These are phyloP conservation scores for Cinchona pubescens DNA, from an alignment of 257 asterid genomes.

Conservation along the genomic window DNA sequence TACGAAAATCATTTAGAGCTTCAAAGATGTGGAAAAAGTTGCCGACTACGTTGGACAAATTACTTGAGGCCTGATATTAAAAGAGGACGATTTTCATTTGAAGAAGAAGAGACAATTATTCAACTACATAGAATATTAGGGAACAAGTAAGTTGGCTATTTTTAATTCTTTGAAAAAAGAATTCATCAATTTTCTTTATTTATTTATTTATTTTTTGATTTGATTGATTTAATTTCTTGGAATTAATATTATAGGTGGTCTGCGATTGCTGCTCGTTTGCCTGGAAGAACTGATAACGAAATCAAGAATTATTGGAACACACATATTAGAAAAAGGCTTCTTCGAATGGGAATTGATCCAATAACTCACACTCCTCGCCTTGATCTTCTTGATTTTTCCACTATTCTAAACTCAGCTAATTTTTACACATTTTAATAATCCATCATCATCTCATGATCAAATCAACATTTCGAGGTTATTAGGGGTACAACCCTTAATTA, in stretches of 20 bases:
- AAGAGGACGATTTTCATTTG: slow-evolving; percentile 69
- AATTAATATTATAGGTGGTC: slow-evolving; percentile 80
- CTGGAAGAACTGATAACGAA: slow-evolving; percentile 83
- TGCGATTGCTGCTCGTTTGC: slow-evolving; percentile 71
- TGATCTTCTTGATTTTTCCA: slow-evolving; percentile 72
- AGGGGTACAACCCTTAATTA: slow-evolving; percentile 45
- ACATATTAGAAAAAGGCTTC: slow-evolving; percentile 64
- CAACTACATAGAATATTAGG: slow-evolving; percentile 78
- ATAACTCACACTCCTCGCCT: slow-evolving; percentile 77
- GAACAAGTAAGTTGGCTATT: slow-evolving; percentile 53
- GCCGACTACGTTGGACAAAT: slow-evolving; percentile 84
- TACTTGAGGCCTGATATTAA: slow-evolving; percentile 81
- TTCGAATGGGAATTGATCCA: slow-evolving; percentile 84
- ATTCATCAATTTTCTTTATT: neutral
- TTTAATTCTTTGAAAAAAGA: neutral
- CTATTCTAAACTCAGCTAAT: no score
- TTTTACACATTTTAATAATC: no score
- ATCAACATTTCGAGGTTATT: slow-evolving; percentile 50
- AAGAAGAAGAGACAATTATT: slow-evolving; percentile 76
- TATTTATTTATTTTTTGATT: neutral
- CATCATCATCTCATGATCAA: no score
- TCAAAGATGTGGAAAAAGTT: slow-evolving; percentile 86
- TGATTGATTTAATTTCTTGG: neutral
- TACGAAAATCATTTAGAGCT: slow-evolving; percentile 53
- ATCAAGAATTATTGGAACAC: slow-evolving; percentile 88